phyloP scores from a whole-genome alignment of 331 rosid species.

The Acacia concinna region DNA sequence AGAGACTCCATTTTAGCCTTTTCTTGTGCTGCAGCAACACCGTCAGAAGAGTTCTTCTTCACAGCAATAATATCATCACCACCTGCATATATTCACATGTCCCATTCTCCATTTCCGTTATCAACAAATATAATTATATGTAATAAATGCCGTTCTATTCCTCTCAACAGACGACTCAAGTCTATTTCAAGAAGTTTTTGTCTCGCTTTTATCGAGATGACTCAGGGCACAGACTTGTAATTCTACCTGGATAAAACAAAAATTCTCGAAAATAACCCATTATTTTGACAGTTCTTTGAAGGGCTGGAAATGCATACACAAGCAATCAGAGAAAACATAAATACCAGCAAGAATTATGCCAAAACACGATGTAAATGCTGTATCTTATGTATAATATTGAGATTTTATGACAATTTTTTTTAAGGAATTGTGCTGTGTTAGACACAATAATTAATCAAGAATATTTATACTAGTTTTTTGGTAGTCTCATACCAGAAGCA shows the following conservation, averaged over 20 bases:
- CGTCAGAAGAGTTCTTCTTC: not conserved
- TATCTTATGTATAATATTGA: not conserved
- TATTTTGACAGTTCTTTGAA: not conserved
- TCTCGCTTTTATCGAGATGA: not conserved
- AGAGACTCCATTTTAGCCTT: not conserved
- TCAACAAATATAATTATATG: not conserved
- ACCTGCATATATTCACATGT: not conserved
- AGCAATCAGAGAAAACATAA: not conserved
- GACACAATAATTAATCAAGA: not conserved
- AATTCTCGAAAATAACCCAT: not conserved
- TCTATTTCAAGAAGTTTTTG: not conserved
- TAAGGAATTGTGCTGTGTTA: not conserved
- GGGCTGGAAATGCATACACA: not conserved
- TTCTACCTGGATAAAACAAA: not conserved
- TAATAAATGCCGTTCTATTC: not conserved
- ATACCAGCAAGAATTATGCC: not conserved
- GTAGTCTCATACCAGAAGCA: not conserved
- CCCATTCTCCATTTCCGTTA: not conserved
- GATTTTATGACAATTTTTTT: not conserved
- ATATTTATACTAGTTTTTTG: not conserved
- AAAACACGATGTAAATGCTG: not conserved
- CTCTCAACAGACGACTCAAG: not conserved
- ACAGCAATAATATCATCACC: not conserved
- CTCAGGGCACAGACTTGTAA: not conserved
- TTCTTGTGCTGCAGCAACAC: too few species aligned